phyloP scores from a whole-genome alignment of 495 filamentous ascomycete genomes.

The Glonium stellatum region DNA sequence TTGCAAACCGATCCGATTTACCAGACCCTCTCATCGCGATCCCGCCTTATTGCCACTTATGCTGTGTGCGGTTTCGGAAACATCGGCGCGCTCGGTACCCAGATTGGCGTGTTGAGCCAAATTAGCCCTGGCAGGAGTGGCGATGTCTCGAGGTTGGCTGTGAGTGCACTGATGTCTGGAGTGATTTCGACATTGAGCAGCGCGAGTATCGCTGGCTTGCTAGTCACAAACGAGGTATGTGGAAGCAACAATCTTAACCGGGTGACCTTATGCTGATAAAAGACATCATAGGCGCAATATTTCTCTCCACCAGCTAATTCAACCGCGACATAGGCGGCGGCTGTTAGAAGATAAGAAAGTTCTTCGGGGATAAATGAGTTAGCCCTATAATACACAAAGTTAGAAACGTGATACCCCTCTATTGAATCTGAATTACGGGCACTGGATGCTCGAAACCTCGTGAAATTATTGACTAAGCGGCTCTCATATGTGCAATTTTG shows the following conservation, averaged over 20 bases:
- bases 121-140: slow-evolving; percentile 65
- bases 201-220: slow-evolving; percentile 71
- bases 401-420: background rate
- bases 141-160: slow-evolving; percentile 67
- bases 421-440: too few species aligned
- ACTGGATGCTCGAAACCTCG: too few species aligned
- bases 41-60: slow-evolving; percentile 65
- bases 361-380: background rate
- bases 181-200: slow-evolving; percentile 72
- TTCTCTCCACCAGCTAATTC: background rate
- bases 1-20: slow-evolving; percentile 46
- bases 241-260: background rate
- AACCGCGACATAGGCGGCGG: background rate
- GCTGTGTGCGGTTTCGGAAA: slow-evolving; percentile 63
- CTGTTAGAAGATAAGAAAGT: background rate
- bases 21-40: slow-evolving; percentile 55
- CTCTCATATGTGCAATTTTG: too few species aligned
- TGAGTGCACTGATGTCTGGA: slow-evolving; percentile 72
- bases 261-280: background rate
- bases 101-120: slow-evolving; percentile 79
- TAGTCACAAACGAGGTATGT: slow-evolving; percentile 51
- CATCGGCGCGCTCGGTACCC: slow-evolving; percentile 72
- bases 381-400: background rate
- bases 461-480: too few species aligned
- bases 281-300: background rate